Evolutionary conservation across 441 rosid genomes (phyloP).

Genomic region (Brassica hybrid): DNA sequence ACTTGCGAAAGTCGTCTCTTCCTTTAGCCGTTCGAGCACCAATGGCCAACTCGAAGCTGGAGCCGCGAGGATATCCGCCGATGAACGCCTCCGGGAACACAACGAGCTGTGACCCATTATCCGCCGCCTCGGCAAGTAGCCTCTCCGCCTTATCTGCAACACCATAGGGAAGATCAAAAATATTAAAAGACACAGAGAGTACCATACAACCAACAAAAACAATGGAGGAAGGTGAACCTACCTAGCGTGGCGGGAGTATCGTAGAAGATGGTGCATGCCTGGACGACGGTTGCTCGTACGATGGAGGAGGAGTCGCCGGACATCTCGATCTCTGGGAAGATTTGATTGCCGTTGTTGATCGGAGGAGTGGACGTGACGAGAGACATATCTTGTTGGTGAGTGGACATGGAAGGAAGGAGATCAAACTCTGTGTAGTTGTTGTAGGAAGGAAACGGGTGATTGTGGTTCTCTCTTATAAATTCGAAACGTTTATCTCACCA

Average conservation of each 20-base stretch:
- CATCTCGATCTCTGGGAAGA: slow-evolving; percentile 84
- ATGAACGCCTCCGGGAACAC: slow-evolving; percentile 83
- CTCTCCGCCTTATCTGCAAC: slow-evolving; percentile 85
- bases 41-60: slow-evolving; percentile 68
- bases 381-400: slow-evolving; percentile 56
- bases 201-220: too few species aligned
- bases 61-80: slow-evolving; percentile 87
- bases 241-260: slow-evolving; percentile 92
- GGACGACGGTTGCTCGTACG: slow-evolving; percentile 90
- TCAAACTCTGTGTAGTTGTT: too few species aligned
- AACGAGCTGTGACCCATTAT: slow-evolving; percentile 77
- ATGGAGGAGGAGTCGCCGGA: slow-evolving; percentile 50
- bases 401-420: neutral
- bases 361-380: slow-evolving; percentile 44
- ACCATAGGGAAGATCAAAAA: neutral
- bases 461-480: neutral
- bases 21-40: slow-evolving; percentile 80
- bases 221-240: slow-evolving; percentile 20
- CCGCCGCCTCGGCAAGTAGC: slow-evolving; percentile 81
- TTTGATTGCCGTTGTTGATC: slow-evolving; percentile 46
- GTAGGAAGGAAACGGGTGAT: slow-evolving; percentile 19
- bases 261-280: slow-evolving; percentile 88
- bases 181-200: neutral
- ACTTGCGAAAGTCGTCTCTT: slow-evolving; percentile 81
- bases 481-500: neutral